A percentile compares a stretch with the other conserved stretches of the same genome.
These are phyloP conservation scores for Didymella keratinophila DNA, from an alignment of 2,329 filamentous ascomycete species.

Conservation along the genomic window DNA sequence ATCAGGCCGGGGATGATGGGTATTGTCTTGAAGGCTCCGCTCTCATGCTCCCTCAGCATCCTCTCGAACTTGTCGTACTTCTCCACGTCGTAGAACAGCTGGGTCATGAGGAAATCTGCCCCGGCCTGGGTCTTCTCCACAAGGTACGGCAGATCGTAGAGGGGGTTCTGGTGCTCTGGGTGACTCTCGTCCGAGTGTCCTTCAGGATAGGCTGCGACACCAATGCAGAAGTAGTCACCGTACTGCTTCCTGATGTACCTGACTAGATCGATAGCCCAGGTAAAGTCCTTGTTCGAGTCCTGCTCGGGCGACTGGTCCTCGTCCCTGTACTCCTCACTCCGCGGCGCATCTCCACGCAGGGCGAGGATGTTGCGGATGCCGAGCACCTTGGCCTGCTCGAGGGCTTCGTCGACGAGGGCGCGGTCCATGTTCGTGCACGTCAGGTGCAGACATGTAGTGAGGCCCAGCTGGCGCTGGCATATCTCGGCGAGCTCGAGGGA, in stretches of 20 bases:
- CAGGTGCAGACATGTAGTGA: conserved; percentile 94
- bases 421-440: conserved; percentile 98
- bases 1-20: conserved; percentile 94
- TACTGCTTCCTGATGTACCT: conserved; percentile 85
- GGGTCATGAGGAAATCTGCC: conserved; percentile 98
- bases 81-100: conserved; percentile 90
- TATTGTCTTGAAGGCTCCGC: conserved; percentile 83
- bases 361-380: conserved; percentile 95
- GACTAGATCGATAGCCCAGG: conserved; percentile 88
- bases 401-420: conserved; percentile 81
- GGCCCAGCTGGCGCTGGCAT: conserved; percentile 87
- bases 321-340: conserved; percentile 85
- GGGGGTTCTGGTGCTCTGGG: conserved; percentile 74
- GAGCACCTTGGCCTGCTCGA: conserved; percentile 88
- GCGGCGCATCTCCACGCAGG: conserved; percentile 86
- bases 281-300: conserved; percentile 77
- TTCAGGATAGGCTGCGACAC: conserved; percentile 93
- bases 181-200: conserved; percentile 92
- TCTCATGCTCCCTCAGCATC: conserved; percentile 78
- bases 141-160: conserved; percentile 80
- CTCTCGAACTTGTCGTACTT: conserved; percentile 84
- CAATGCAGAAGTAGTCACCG: conserved; percentile 95
- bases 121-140: conserved; percentile 91
- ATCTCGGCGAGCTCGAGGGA: conserved; percentile 94
- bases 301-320: conserved; percentile 67